These are phyloP conservation scores for Rhodotorula sphaerocarpa DNA, from an alignment of 768 basidiomycete species.

Conservation along the genomic window DNA sequence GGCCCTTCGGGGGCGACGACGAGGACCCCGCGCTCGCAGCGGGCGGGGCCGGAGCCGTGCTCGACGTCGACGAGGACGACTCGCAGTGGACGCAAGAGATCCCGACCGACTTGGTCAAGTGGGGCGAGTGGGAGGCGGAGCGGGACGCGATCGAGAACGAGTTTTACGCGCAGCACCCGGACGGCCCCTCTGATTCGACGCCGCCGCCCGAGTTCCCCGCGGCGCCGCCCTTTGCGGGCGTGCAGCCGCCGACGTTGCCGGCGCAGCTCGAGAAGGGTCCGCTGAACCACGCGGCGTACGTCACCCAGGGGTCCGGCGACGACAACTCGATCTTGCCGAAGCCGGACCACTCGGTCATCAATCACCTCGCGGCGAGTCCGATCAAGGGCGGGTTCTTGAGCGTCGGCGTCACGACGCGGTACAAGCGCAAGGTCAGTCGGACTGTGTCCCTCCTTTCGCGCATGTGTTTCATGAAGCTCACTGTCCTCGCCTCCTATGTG, in stretches of 20 bases:
- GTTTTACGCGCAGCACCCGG: slow-evolving; percentile 12
- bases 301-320: slow-evolving; percentile 48
- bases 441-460: no score
- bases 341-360: slow-evolving; percentile 85
- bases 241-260: slow-evolving; percentile 73
- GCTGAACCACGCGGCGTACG: slow-evolving; percentile 53
- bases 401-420: slow-evolving; percentile 83
- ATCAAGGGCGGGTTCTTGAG: slow-evolving; percentile 88
- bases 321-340: slow-evolving; percentile 86
- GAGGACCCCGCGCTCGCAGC: neutral
- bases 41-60: neutral
- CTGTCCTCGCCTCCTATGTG: neutral
- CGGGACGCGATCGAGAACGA: slow-evolving; percentile 43
- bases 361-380: slow-evolving; percentile 86
- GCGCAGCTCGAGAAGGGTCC: slow-evolving; percentile 90
- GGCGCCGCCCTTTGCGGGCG: slow-evolving; percentile 13
- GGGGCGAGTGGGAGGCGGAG: slow-evolving; percentile 73
- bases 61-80: slow-evolving; percentile 38
- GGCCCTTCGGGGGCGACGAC: neutral
- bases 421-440: slow-evolving; percentile 68
- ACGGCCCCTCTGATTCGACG: slow-evolving; percentile 1
- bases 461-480: no score
- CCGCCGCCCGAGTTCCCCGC: slow-evolving; percentile 25
- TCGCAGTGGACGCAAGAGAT: slow-evolving; percentile 67
- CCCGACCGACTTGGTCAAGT: slow-evolving; percentile 66